A percentile compares a stretch with the other conserved stretches of the same genome.
These are phyloP conservation scores for sunflower (Helianthus annuus) DNA, from an alignment of 129 eudicot genomes.

Conservation along the genomic window DNA sequence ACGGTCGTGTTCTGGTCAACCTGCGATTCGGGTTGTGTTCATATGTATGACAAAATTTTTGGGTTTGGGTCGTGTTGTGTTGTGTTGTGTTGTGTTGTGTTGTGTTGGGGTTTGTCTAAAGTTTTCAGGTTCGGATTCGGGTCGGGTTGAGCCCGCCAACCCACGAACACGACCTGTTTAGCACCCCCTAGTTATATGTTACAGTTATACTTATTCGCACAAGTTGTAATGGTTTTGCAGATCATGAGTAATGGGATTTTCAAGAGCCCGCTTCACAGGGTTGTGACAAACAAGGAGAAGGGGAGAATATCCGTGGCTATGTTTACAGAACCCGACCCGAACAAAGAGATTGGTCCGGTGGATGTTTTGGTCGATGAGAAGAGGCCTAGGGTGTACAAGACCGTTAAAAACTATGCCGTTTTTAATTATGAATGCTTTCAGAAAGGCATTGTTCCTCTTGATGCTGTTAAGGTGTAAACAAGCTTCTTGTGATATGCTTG, in stretches of 20 bases:
- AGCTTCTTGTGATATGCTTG: too few relatives aligned
- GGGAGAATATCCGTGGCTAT: too few relatives aligned
- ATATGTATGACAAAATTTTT: too few relatives aligned
- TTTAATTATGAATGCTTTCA: conserved; percentile 42
- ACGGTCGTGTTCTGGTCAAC: too few relatives aligned
- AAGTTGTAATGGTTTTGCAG: conserved; percentile 28
- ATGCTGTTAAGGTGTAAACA: conserved; percentile 27
- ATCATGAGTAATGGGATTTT: conserved; percentile 75
- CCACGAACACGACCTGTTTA: too few relatives aligned
- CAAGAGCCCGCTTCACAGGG: conserved; percentile 74
- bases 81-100: too few relatives aligned
- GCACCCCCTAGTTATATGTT: neutral
- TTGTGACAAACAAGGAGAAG: conserved; percentile 39
- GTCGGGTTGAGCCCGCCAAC: too few relatives aligned
- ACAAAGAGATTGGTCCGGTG: conserved; percentile 53
- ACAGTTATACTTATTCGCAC: neutral
- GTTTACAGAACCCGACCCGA: conserved; percentile 50
- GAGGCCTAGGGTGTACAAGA: conserved; percentile 45
- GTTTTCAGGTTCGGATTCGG: too few relatives aligned
- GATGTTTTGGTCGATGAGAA: conserved; percentile 45
- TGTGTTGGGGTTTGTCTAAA: too few relatives aligned
- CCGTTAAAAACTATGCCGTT: conserved; percentile 44
- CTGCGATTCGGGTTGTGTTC: too few relatives aligned
- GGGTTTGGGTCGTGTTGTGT: too few relatives aligned
- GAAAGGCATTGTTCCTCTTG: conserved; percentile 36